phyloP scores from a whole-genome alignment of 352 stramenopile genomes.

The Salisapilia sapeloensis region DNA sequence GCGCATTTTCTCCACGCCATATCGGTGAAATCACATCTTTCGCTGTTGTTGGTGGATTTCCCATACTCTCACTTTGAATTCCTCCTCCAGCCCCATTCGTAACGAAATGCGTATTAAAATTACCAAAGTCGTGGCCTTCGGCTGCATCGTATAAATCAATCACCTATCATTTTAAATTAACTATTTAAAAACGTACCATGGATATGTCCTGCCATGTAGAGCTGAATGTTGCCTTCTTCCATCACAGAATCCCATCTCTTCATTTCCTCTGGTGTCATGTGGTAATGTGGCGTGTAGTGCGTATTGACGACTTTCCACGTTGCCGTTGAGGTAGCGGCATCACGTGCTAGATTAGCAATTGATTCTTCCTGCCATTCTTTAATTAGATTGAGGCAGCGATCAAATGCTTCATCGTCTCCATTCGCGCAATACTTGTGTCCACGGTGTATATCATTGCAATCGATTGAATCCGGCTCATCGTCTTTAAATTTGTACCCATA shows the following conservation, averaged over 20 bases:
- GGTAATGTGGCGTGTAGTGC: slow-evolving; percentile 60
- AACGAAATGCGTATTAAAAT: slow-evolving; percentile 58
- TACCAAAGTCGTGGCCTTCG: slow-evolving; percentile 46
- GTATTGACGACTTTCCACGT: slow-evolving; percentile 64
- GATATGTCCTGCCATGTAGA: slow-evolving; percentile 62
- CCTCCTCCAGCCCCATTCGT: slow-evolving; percentile 52
- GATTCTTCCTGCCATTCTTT: slow-evolving; percentile 37
- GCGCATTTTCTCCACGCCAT: slow-evolving; percentile 31
- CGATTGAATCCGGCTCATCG: slow-evolving; percentile 5
- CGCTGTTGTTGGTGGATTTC: slow-evolving; percentile 21
- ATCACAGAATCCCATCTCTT: slow-evolving; percentile 37
- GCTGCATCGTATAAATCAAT: slow-evolving; percentile 12
- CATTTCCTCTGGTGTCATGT: slow-evolving; percentile 57
- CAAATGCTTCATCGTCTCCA: slow-evolving; percentile 31
- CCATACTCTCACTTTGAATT: slow-evolving; percentile 60
- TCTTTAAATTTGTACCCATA: slow-evolving; percentile 56
- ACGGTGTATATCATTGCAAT: slow-evolving; percentile 24
- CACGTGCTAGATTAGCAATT: slow-evolving; percentile 25
- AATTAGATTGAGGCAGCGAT: slow-evolving; percentile 38
- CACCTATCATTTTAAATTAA: slow-evolving; percentile 3
- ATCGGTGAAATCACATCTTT: slow-evolving; percentile 18
- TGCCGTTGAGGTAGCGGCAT: slow-evolving; percentile 29
- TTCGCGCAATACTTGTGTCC: slow-evolving; percentile 30
- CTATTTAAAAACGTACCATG: slow-evolving; percentile 11
- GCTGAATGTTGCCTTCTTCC: slow-evolving; percentile 18